phyloP scores from a whole-genome alignment of 2,329 filamentous ascomycete genomes.

The Arthrobotrys megalospora region DNA sequence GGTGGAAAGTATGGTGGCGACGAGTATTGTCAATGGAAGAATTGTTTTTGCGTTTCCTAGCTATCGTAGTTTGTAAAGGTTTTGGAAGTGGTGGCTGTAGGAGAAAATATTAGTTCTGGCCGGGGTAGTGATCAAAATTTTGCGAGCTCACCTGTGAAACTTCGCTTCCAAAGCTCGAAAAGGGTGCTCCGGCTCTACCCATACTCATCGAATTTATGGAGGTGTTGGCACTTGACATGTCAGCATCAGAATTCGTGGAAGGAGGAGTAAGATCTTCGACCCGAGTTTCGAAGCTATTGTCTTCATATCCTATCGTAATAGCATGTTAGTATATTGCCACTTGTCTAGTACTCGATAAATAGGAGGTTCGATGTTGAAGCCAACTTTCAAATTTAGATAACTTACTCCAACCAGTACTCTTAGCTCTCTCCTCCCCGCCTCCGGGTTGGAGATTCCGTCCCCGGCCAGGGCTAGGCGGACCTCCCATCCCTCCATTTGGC shows the following conservation, averaged over 20 bases:
- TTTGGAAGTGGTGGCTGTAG: slow-evolving; percentile 39
- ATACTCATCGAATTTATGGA: slow-evolving; percentile 57
- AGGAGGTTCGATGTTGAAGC: background rate
- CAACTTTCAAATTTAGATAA: slow-evolving; percentile 7
- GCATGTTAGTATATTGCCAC: background rate
- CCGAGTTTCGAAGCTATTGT: slow-evolving; percentile 48
- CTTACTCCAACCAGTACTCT: slow-evolving; percentile 60
- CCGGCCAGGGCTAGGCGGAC: slow-evolving; percentile 46
- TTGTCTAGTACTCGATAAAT: background rate
- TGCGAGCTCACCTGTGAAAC: slow-evolving; percentile 52
- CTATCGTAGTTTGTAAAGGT: slow-evolving; percentile 40
- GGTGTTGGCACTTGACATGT: slow-evolving; percentile 54
- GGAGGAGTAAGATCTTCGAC: slow-evolving; percentile 59
- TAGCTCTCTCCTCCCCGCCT: slow-evolving; percentile 55
- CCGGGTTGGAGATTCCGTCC: slow-evolving; percentile 52
- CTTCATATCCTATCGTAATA: slow-evolving; percentile 48
- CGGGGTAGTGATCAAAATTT: background rate
- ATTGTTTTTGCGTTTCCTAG: slow-evolving; percentile 59
- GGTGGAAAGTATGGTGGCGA: slow-evolving; percentile 58
- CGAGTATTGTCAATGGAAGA: slow-evolving; percentile 60
- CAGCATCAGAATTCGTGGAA: slow-evolving; percentile 60
- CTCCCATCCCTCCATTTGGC: slow-evolving; percentile 37
- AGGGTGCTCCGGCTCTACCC: slow-evolving; percentile 50
- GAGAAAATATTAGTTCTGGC: slow-evolving; percentile 7
- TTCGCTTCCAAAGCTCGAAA: slow-evolving; percentile 58